Percentiles rank a stretch among this genome's conserved stretches.
Evolutionary conservation across 2,329 filamentous ascomycete genomes (phyloP).

Genomic region (Penicillium sp.): DNA sequence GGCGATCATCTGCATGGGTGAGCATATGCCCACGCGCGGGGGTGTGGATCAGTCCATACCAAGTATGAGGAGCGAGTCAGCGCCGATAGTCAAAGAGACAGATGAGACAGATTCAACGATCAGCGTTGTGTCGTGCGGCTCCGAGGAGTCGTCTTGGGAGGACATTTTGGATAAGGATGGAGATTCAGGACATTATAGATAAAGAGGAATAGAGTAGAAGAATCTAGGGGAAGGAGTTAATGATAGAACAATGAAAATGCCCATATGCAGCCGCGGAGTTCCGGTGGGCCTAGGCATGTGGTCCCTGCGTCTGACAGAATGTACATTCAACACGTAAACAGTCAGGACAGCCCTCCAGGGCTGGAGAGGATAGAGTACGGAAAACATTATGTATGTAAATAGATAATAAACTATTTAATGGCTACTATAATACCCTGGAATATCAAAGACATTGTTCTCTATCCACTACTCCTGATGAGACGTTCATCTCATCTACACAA

Average conservation of each 20-base stretch:
- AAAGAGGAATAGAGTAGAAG: slow-evolving; percentile 1
- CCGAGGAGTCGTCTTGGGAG: slow-evolving; percentile 22
- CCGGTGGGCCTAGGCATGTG: slow-evolving; percentile 16
- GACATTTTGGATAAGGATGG: slow-evolving; percentile 19
- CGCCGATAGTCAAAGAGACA: slow-evolving; percentile 59
- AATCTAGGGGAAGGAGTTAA: slow-evolving; percentile 7
- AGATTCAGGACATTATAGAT: slow-evolving; percentile 11
- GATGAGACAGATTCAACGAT: slow-evolving; percentile 58
- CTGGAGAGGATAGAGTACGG: background rate
- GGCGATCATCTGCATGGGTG: slow-evolving; percentile 51
- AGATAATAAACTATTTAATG: background rate
- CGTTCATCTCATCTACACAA: slow-evolving; percentile 25
- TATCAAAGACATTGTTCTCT: slow-evolving; percentile 19
- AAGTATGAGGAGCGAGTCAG: slow-evolving; percentile 58
- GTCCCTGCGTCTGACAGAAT: slow-evolving; percentile 10
- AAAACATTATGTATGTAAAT: background rate
- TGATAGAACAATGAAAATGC: slow-evolving; percentile 5
- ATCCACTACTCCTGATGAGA: slow-evolving; percentile 21
- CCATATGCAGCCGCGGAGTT: slow-evolving; percentile 12
- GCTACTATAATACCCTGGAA: background rate
- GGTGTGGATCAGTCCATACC: slow-evolving; percentile 40
- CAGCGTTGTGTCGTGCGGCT: slow-evolving; percentile 46
- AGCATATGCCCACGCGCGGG: background rate
- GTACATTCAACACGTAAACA: background rate
- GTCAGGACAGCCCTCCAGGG: background rate